Evolutionary conservation across 169 alveolate genomes (phyloP).

Genomic region (Babesia bigemina): DNA sequence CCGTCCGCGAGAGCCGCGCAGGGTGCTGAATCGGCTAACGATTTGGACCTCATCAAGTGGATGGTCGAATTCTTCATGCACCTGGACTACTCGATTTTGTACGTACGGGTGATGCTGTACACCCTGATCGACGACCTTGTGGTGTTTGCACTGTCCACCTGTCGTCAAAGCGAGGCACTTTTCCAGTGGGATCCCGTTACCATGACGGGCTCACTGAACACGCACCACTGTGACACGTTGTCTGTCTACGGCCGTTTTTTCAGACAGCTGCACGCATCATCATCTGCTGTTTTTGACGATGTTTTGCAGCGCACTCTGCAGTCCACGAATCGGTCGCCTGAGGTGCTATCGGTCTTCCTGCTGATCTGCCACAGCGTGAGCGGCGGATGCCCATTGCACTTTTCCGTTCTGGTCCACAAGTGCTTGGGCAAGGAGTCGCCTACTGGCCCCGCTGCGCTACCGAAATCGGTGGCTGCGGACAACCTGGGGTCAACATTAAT

Average conservation of each 20-base stretch:
- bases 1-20: neutral
- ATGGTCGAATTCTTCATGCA: slow-evolving; percentile 13
- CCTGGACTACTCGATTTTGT: slow-evolving; percentile 26
- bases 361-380: slow-evolving; percentile 35
- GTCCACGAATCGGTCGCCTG: slow-evolving; percentile 7
- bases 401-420: slow-evolving; percentile 23
- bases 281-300: slow-evolving; percentile 25
- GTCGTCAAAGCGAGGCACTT: slow-evolving; percentile 10
- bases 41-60: neutral
- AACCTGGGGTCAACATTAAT: slow-evolving; percentile 15
- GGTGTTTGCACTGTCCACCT: slow-evolving; percentile 15
- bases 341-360: slow-evolving; percentile 17
- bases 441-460: neutral
- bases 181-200: slow-evolving; percentile 19
- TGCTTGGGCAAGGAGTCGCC: slow-evolving; percentile 13
- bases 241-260: neutral
- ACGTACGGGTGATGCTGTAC: slow-evolving; percentile 31
- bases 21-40: neutral
- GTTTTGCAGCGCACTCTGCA: slow-evolving; percentile 6
- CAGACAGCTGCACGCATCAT: neutral
- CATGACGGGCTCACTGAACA: slow-evolving; percentile 11
- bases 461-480: slow-evolving; percentile 11
- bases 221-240: neutral
- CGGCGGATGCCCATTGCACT: slow-evolving; percentile 24
- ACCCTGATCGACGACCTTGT: slow-evolving; percentile 41